These are phyloP conservation scores for Macrolepiota fuliginosa DNA, from an alignment of 768 basidiomycete species.

Conservation along the genomic window DNA sequence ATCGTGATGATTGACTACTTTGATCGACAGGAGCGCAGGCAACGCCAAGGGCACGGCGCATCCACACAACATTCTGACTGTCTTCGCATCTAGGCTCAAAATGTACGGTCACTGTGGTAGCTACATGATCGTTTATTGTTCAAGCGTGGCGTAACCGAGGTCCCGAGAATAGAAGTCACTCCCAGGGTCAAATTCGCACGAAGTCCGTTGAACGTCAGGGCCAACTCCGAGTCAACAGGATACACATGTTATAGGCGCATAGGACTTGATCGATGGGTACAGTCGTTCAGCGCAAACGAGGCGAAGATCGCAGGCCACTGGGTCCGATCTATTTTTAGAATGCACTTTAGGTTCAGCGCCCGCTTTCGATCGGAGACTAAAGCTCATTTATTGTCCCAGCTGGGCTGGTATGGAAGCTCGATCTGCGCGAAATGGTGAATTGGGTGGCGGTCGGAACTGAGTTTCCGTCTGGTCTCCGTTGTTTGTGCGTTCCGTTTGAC, in stretches of 20 bases:
- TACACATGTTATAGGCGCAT: slow-evolving; percentile 2
- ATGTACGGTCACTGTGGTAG: not conserved
- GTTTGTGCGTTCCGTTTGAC: not conserved
- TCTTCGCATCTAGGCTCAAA: not conserved
- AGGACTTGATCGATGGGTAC: not conserved
- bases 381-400: not conserved
- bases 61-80: not conserved
- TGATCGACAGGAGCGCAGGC: not conserved
- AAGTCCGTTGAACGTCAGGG: not conserved
- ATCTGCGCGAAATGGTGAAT: not conserved
- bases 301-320: not conserved
- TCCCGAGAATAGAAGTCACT: not conserved
- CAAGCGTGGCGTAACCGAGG: not conserved
- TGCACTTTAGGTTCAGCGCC: not conserved
- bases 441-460: not conserved
- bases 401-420: not conserved
- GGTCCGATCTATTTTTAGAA: slow-evolving; percentile 8
- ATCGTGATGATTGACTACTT: slow-evolving; percentile 7
- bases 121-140: not conserved
- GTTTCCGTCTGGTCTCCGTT: not conserved
- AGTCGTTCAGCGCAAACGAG: slow-evolving; percentile 5
- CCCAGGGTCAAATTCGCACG: not conserved
- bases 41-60: not conserved
- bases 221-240: not conserved
- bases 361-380: slow-evolving; percentile 2